Evolutionary conservation across 116 monocot species (phyloP), one percentile per base, ranked within the genome.

Genomic region (Phalaenopsis hybrid): DNA sequence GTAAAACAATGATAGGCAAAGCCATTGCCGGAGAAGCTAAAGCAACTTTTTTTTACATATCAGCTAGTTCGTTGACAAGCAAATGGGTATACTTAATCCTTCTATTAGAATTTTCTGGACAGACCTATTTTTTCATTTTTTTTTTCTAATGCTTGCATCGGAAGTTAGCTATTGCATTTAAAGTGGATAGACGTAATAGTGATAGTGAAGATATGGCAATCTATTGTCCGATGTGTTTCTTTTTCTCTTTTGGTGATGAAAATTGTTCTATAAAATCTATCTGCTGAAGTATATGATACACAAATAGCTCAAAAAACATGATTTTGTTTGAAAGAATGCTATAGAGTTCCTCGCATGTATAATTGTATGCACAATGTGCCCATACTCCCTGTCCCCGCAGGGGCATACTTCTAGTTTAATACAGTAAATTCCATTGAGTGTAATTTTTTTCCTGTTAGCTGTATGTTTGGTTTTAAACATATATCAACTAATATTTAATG

Each of bases 1-100:
- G 97, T 44, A 98, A 94, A 88, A 98, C 97, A 84, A 94, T 94
- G 97, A 93, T 98, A 52, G 97, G 97, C n/a, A 97, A 98, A 83
- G 95, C 94, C 2, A 98, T 98, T 84, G 97, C 97, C 88, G 94
- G 97, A 81, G 97, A 98, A 85, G 94, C 97, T 2, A 98, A 95
- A 87, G 93, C 98, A 68, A 98, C 95, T 13, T 94, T 98, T 89
- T 98, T 98, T 88, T 94, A 95, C 83, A 98, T 98, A 83, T 95
- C 98, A 77, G 94, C 95, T 46, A 93, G 98, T 89, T 98, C 92
- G 79, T 86, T 93, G 82, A 98, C 98, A 55, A 95, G 98, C 87
- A 98, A 98, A 85, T 98, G 95, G 95, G 98, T 95, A 78, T 68
- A 83, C 79, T 75, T 80, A 45, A 79, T 79, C 72, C 44, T 67